phyloP scores from a whole-genome alignment of 106 monocot species.

The Xerophyta viscosa region DNA sequence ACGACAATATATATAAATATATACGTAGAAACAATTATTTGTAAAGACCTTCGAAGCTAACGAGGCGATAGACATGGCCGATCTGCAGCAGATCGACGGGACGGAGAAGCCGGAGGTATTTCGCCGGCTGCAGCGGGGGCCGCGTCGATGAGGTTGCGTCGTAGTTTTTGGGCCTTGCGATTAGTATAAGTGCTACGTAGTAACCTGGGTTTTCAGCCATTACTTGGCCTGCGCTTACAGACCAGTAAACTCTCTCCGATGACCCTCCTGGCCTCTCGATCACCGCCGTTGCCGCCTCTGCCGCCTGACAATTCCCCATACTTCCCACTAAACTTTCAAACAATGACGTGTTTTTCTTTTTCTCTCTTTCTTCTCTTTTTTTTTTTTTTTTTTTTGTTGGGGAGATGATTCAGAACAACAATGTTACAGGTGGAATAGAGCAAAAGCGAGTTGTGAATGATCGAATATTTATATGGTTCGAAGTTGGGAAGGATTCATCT shows the following conservation, averaged over 20 bases:
- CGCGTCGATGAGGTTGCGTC: background rate
- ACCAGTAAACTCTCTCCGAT: constrained; percentile 33
- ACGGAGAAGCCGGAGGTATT: constrained; percentile 42
- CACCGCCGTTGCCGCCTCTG: constrained; percentile 40
- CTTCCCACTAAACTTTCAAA: too few relatives aligned
- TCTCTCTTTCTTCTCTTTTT: background rate
- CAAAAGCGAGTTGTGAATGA: too few relatives aligned
- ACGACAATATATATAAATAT: background rate
- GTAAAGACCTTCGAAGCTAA: constrained; percentile 35
- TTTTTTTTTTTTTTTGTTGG: too few relatives aligned
- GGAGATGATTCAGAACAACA: background rate
- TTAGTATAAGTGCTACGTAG: constrained; percentile 43
- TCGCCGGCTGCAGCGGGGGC: constrained; percentile 1
- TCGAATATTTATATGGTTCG: too few relatives aligned
- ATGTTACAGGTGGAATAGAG: background rate
- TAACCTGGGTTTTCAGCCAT: constrained; percentile 60
- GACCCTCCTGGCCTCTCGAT: constrained; percentile 41
- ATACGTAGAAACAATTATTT: background rate
- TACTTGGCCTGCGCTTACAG: constrained; percentile 35
- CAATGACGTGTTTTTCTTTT: background rate
- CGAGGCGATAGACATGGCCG: constrained; percentile 48
- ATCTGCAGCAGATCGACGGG: constrained; percentile 42
- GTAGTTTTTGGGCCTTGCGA: background rate
- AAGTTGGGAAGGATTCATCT: too few relatives aligned
- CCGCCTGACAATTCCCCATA: constrained; percentile 64